phyloP scores from a whole-genome alignment of 2,329 filamentous ascomycete species.

The Diplodia sapinea region DNA sequence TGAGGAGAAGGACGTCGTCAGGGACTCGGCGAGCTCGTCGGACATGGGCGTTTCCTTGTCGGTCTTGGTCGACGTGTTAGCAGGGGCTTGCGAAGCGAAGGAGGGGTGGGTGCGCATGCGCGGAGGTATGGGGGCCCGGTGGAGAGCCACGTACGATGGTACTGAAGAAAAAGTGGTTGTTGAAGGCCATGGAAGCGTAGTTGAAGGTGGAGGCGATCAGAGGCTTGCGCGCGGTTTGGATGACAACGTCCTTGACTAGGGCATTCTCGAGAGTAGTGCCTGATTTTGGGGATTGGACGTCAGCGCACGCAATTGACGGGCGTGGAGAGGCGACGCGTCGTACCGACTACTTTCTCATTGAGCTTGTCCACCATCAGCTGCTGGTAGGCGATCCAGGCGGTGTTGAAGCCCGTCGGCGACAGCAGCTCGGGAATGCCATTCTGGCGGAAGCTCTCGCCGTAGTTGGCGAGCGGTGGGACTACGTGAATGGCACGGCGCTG shows the following conservation, averaged over 20 bases:
- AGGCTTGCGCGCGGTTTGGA: slow-evolving; percentile 79
- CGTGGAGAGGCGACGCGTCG: slow-evolving; percentile 38
- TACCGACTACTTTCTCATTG: slow-evolving; percentile 76
- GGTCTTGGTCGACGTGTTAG: slow-evolving; percentile 32
- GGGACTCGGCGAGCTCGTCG: slow-evolving; percentile 60
- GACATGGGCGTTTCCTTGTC: slow-evolving; percentile 56
- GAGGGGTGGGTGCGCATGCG: slow-evolving; percentile 30
- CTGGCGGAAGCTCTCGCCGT: slow-evolving; percentile 53
- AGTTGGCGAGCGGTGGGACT: slow-evolving; percentile 50
- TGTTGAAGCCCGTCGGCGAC: slow-evolving; percentile 69
- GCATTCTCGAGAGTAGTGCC: slow-evolving; percentile 69
- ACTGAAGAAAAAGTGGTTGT: slow-evolving; percentile 85
- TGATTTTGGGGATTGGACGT: slow-evolving; percentile 43
- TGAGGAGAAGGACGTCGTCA: slow-evolving; percentile 77
- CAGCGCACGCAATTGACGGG: slow-evolving; percentile 23
- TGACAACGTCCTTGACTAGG: slow-evolving; percentile 69
- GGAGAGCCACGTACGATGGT: slow-evolving; percentile 48
- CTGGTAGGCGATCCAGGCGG: slow-evolving; percentile 87
- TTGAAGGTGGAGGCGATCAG: slow-evolving; percentile 84
- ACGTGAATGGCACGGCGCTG: slow-evolving; percentile 45
- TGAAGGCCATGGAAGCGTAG: slow-evolving; percentile 93
- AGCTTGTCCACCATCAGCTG: slow-evolving; percentile 73
- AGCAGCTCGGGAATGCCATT: slow-evolving; percentile 74
- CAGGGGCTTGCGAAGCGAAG: slow-evolving; percentile 30
- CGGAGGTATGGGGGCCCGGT: background rate